Conservation (phyloP, 306 rosid genomes). For the Quercus engelmannii region DNA sequence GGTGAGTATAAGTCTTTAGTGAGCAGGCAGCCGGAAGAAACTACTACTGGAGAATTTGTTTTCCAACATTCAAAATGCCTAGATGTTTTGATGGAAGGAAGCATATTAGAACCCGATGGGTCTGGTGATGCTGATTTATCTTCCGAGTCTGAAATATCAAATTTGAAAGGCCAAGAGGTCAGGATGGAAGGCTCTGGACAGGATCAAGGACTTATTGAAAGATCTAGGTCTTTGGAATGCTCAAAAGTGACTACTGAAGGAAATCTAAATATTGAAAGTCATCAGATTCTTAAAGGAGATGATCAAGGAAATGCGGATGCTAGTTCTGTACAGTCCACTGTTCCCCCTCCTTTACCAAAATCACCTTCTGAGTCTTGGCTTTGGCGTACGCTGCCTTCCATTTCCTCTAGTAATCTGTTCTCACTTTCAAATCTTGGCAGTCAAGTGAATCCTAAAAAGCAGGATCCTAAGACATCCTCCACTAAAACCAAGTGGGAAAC, state of each 20-base stretch:
- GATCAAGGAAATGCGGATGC: slow-evolving; percentile 24
- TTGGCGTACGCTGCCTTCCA: slow-evolving; percentile 69
- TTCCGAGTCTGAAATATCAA: slow-evolving; percentile 24
- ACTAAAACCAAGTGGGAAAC: slow-evolving; percentile 82
- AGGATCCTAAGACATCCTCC: slow-evolving; percentile 39
- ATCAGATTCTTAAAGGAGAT: slow-evolving; percentile 33
- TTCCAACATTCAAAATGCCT: slow-evolving; percentile 37
- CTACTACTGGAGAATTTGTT: slow-evolving; percentile 28
- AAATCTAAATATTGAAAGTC: slow-evolving; percentile 24
- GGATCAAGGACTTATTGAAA: slow-evolving; percentile 24
- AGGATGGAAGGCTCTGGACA: slow-evolving; percentile 21
- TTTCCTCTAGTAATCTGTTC: slow-evolving; percentile 41
- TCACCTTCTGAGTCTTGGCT: slow-evolving; percentile 99
- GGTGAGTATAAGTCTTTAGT: slow-evolving; percentile 22
- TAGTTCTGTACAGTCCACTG: slow-evolving; percentile 37
- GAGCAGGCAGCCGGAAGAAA: slow-evolving; percentile 27
- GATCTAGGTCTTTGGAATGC: slow-evolving; percentile 23
- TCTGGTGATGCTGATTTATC: slow-evolving; percentile 31
- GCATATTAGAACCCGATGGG: slow-evolving; percentile 21
- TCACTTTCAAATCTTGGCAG: slow-evolving; percentile 31
- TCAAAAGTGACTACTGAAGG: slow-evolving; percentile 23
- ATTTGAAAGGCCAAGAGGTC: slow-evolving; percentile 33
- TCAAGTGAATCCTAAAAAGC: slow-evolving; percentile 33
- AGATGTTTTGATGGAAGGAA: slow-evolving; percentile 30
- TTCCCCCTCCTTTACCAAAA: slow-evolving; percentile 80